Percentiles rank a stretch among this genome's conserved stretches.
phyloP scores from a whole-genome alignment of 257 asterid species.

The Mitragyna speciosa region DNA sequence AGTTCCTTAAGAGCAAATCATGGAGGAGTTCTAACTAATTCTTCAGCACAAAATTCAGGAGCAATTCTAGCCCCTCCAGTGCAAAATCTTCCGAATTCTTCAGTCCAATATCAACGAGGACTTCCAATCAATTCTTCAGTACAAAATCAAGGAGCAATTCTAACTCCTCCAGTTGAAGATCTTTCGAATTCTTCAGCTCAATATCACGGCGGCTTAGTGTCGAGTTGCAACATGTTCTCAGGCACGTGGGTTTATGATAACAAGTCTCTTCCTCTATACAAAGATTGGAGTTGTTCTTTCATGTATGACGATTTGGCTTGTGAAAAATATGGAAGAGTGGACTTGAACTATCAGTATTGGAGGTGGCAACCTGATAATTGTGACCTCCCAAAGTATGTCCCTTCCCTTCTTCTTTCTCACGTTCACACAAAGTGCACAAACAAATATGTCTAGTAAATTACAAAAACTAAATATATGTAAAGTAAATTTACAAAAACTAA shows the following conservation, averaged over 20 bases:
- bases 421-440: neutral
- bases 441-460: no score
- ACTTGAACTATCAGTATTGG: constrained; percentile 40
- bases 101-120: no score
- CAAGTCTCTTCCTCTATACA: constrained; percentile 31
- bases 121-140: no score
- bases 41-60: no score
- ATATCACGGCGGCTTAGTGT: neutral
- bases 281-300: constrained; percentile 35
- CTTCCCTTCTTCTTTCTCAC: neutral
- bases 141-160: no score
- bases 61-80: neutral
- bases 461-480: no score
- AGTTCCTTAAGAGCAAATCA: no score
- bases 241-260: constrained; percentile 42
- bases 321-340: constrained; percentile 34
- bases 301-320: constrained; percentile 45
- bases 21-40: no score
- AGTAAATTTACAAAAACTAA: no score
- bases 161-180: no score
- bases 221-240: constrained; percentile 29
- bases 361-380: constrained; percentile 52
- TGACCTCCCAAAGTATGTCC: constrained; percentile 40
- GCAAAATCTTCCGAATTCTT: neutral
- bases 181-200: no score